Conservation (phyloP, 73 alveolate genomes). For the Breviolum minutum region DNA sequence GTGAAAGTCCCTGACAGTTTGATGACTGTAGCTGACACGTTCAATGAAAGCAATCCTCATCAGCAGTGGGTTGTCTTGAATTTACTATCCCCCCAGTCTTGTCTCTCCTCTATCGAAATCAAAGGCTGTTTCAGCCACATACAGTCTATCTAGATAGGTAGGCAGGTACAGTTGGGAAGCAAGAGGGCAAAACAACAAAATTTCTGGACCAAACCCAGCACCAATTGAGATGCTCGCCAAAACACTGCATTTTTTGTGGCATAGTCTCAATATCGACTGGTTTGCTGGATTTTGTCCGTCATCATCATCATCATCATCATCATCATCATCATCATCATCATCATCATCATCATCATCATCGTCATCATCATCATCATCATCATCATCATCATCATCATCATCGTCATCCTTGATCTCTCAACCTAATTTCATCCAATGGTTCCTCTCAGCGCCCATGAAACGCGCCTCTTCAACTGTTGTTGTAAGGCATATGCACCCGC, state of each 20-base stretch:
- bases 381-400: background rate
- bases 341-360: background rate
- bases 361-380: background rate
- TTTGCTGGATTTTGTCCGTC: background rate
- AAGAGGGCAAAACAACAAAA: background rate
- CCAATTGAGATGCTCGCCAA: too few relatives aligned
- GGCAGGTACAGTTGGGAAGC: too few relatives aligned
- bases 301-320: background rate
- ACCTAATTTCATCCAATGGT: background rate
- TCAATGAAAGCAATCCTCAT: too few relatives aligned
- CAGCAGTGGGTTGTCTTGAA: too few relatives aligned
- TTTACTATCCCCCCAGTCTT: too few relatives aligned
- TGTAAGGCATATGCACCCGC: slow-evolving; percentile 34
- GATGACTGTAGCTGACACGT: too few relatives aligned
- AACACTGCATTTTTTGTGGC: too few relatives aligned
- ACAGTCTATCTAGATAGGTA: too few relatives aligned
- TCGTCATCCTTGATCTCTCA: background rate
- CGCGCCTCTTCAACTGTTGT: slow-evolving; percentile 21
- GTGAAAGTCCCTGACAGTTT: slow-evolving; percentile 58
- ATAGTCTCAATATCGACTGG: too few relatives aligned
- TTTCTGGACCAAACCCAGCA: background rate
- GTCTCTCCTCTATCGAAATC: too few relatives aligned
- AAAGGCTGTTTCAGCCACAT: too few relatives aligned
- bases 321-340: background rate
- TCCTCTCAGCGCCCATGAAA: background rate